A percentile compares a stretch with the other conserved stretches of the same genome.
Conservation (phyloP, 805 yeast genomes). For the Lipomyces yamanashiensis region DNA sequence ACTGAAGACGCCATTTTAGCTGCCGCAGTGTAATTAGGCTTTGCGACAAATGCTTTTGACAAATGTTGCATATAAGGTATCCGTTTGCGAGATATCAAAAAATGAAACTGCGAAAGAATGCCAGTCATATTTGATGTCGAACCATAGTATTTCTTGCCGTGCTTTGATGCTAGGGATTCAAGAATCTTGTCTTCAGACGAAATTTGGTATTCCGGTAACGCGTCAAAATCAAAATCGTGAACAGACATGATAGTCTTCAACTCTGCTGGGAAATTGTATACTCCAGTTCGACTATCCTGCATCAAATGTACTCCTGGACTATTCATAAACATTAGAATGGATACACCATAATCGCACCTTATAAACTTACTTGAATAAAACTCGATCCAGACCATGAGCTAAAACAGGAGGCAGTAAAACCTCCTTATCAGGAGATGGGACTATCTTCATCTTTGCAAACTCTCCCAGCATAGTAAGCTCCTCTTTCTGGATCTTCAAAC, state of each 20-base stretch:
- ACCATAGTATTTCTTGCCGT: slow-evolving; percentile 57
- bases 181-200: slow-evolving; percentile 68
- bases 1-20: slow-evolving; percentile 60
- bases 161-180: slow-evolving; percentile 52
- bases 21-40: slow-evolving; percentile 48
- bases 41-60: slow-evolving; percentile 1
- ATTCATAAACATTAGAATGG: not conserved
- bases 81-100: slow-evolving; percentile 64
- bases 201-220: slow-evolving; percentile 61
- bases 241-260: slow-evolving; percentile 64
- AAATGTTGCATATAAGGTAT: slow-evolving; percentile 48
- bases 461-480: not conserved
- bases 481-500: not conserved
- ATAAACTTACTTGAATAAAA: slow-evolving; percentile 53
- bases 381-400: slow-evolving; percentile 69
- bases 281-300: slow-evolving; percentile 76
- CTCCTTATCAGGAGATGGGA: not conserved
- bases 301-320: slow-evolving; percentile 80
- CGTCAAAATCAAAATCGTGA: slow-evolving; percentile 66
- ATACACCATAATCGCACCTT: not conserved
- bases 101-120: slow-evolving; percentile 73
- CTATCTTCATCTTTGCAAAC: slow-evolving; percentile 2
- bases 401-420: slow-evolving; percentile 47
- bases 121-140: slow-evolving; percentile 91
- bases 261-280: slow-evolving; percentile 67